Percentiles rank a stretch among this genome's conserved stretches.
phyloP scores from a whole-genome alignment of 441 rosid genomes.

The Euphorbia corollata region DNA sequence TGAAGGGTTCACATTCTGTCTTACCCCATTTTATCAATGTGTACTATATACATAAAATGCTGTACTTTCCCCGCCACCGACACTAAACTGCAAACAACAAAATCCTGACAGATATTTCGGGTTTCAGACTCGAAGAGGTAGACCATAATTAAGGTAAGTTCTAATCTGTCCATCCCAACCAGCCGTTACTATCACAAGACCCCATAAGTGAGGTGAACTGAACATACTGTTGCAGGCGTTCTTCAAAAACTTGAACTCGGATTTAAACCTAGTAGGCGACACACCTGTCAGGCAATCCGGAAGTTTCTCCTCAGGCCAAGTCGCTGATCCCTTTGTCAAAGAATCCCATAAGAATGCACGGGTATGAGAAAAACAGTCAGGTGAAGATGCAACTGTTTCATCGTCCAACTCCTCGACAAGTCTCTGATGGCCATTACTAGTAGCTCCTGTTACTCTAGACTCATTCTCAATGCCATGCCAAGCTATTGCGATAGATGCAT shows the following conservation, averaged over 20 bases:
- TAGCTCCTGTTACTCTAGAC: slow-evolving; percentile 12
- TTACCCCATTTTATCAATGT: background rate
- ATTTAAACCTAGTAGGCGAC: slow-evolving; percentile 31
- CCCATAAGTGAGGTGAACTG: slow-evolving; percentile 67
- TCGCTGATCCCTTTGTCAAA: slow-evolving; percentile 64
- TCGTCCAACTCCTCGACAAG: slow-evolving; percentile 24
- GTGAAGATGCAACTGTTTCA: slow-evolving; percentile 26
- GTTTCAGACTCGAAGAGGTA: slow-evolving; percentile 43
- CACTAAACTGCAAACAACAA: background rate
- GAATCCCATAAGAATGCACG: slow-evolving; percentile 56
- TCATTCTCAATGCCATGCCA: slow-evolving; percentile 61
- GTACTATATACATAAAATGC: slow-evolving; percentile 3
- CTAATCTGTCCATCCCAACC: slow-evolving; percentile 94
- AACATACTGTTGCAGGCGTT: slow-evolving; percentile 58
- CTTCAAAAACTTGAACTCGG: slow-evolving; percentile 50
- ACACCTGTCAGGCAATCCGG: slow-evolving; percentile 34
- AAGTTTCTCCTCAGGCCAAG: slow-evolving; percentile 97
- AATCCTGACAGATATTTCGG: background rate
- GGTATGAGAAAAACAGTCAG: slow-evolving; percentile 47
- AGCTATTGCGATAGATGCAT: slow-evolving; percentile 73
- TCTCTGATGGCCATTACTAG: slow-evolving; percentile 16
- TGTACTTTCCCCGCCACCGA: background rate
- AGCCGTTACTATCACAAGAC: slow-evolving; percentile 84
- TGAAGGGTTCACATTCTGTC: background rate
- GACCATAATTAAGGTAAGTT: slow-evolving; percentile 82